Conservation (phyloP, 1,284 basidiomycete species). For the Leccinum subrobustum region DNA sequence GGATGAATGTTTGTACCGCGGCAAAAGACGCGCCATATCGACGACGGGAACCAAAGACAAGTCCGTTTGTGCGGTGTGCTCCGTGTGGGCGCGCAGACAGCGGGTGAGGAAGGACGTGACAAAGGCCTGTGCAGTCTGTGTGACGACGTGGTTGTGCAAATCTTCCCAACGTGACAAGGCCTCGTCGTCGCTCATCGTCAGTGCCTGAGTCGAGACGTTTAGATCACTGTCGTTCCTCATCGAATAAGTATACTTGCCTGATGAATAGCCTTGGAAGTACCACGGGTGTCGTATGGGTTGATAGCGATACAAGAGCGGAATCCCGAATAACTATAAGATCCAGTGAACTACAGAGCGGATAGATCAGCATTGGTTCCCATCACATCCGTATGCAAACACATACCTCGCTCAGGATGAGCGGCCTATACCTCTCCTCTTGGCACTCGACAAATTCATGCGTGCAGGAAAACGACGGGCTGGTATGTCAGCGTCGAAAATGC, state of each 20-base stretch:
- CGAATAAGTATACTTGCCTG: constrained; percentile 32
- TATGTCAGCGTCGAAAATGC: constrained; percentile 82
- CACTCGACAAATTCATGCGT: constrained; percentile 87
- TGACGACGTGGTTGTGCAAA: constrained; percentile 82
- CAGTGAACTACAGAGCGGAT: constrained; percentile 62
- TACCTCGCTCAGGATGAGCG: constrained; percentile 76
- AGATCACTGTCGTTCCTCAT: background rate
- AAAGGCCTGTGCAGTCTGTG: constrained; percentile 85
- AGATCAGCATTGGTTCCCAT: constrained; percentile 4
- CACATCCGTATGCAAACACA: constrained; percentile 19
- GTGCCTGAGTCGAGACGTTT: constrained; percentile 39
- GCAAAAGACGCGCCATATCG: constrained; percentile 51
- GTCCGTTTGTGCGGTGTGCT: constrained; percentile 46
- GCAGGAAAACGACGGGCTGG: constrained; percentile 85
- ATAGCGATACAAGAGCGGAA: constrained; percentile 84
- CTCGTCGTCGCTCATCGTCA: constrained; percentile 88
- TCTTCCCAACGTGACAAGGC: constrained; percentile 80
- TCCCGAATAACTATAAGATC: constrained; percentile 82
- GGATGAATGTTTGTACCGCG: constrained; percentile 60
- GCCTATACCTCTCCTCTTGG: constrained; percentile 66
- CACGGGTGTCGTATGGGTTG: constrained; percentile 80
- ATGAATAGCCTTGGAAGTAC: constrained; percentile 74
- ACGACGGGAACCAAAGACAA: constrained; percentile 46
- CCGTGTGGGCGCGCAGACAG: constrained; percentile 66
- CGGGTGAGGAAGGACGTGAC: constrained; percentile 78